Conservation (phyloP, 805 yeast species). For the Wickerhamiella galacta region DNA sequence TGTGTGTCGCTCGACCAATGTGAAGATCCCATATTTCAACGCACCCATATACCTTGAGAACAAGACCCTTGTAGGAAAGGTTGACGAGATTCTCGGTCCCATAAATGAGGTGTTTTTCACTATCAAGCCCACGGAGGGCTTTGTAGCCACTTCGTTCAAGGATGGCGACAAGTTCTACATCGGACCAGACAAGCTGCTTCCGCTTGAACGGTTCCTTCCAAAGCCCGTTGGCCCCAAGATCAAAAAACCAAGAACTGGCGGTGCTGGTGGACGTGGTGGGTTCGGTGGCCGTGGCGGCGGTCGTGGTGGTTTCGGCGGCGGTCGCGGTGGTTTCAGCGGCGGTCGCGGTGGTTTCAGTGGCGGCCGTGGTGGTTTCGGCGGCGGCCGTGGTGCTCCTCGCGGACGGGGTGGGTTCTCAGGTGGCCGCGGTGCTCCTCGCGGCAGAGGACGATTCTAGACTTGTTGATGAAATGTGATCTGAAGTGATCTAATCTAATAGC, state of each 20-base stretch:
- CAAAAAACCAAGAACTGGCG: slow-evolving; percentile 48
- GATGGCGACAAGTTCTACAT: slow-evolving; percentile 92
- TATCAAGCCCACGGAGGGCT: slow-evolving; percentile 90
- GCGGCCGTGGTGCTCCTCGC: slow-evolving; percentile 25
- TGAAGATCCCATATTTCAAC: slow-evolving; percentile 92
- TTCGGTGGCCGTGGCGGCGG: slow-evolving; percentile 31
- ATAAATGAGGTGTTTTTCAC: slow-evolving; percentile 96
- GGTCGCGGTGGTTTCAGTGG: slow-evolving; percentile 32
- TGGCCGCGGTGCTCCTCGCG: slow-evolving; percentile 25
- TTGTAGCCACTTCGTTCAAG: slow-evolving; percentile 82
- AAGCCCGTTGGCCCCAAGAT: slow-evolving; percentile 39
- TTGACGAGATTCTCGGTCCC: slow-evolving; percentile 96
- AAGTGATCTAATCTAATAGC: too few species aligned
- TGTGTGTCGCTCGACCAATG: slow-evolving; percentile 87
- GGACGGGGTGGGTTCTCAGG: slow-evolving; percentile 22
- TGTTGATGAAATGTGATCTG: too few species aligned
- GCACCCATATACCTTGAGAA: slow-evolving; percentile 96
- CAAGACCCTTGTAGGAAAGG: slow-evolving; percentile 91
- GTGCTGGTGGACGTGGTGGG: slow-evolving; percentile 45
- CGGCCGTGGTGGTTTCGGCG: slow-evolving; percentile 22
- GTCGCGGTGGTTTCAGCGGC: slow-evolving; percentile 30
- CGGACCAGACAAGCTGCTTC: slow-evolving; percentile 87
- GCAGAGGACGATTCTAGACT: too few species aligned
- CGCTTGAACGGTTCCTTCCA: slow-evolving; percentile 92
- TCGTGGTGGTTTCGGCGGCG: slow-evolving; percentile 27